A percentile compares a stretch with the other conserved stretches of the same genome.
These are phyloP conservation scores for Ilex paraguariensis DNA, from an alignment of 305 asterid genomes.

Conservation along the genomic window DNA sequence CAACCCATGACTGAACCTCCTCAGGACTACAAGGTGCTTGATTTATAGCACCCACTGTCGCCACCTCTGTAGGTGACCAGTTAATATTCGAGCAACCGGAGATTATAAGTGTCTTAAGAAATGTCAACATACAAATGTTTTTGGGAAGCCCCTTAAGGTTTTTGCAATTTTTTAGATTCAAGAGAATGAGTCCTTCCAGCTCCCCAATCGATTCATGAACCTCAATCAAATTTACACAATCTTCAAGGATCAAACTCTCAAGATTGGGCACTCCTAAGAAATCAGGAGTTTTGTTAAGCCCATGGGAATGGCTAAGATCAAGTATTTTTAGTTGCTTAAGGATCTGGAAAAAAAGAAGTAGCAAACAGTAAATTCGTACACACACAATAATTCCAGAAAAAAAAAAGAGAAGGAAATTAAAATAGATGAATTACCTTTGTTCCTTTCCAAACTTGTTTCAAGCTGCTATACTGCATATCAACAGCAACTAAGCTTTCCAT, in stretches of 20 bases:
- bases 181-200: background rate
- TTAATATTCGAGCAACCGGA: background rate
- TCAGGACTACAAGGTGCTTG: background rate
- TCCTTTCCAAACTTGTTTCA: too few relatives aligned
- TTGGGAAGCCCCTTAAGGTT: background rate
- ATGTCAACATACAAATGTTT: background rate
- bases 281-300: background rate
- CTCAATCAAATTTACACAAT: background rate
- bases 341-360: background rate
- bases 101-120: background rate
- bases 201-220: conserved; percentile 1
- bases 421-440: too few relatives aligned
- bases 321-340: too few relatives aligned
- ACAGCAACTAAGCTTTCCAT: background rate
- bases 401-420: too few relatives aligned
- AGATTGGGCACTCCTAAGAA: too few relatives aligned
- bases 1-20: background rate
- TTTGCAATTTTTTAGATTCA: background rate
- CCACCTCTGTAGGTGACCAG: background rate
- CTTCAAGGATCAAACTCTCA: background rate
- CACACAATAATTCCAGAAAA: too few relatives aligned
- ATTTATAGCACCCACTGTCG: background rate
- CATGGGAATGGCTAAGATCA: too few relatives aligned
- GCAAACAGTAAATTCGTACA: background rate
- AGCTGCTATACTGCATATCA: background rate